phyloP scores from a whole-genome alignment of 2,329 filamentous ascomycete genomes.

The Colletotrichum sp. region DNA sequence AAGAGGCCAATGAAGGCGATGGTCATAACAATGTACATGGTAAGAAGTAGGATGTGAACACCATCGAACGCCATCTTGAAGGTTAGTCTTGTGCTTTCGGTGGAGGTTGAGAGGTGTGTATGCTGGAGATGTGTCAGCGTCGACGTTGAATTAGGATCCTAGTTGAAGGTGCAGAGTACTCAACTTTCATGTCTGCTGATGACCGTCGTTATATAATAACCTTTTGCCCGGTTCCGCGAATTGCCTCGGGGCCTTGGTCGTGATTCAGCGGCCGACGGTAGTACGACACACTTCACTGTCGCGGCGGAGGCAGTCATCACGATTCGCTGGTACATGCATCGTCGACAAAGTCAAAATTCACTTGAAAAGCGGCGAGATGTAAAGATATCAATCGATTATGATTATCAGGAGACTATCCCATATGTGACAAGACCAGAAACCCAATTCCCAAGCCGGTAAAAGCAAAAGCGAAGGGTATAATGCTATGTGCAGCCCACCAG shows the following conservation, averaged over 20 bases:
- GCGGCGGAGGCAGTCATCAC: not conserved
- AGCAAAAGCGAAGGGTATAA: slow-evolving; percentile 23
- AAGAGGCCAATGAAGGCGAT: not conserved
- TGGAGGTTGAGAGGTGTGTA: not conserved
- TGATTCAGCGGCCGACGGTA: not conserved
- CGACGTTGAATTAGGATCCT: not conserved
- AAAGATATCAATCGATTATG: slow-evolving; percentile 17
- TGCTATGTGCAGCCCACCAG: slow-evolving; percentile 24
- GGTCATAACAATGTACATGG: not conserved
- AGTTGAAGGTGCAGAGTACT: not conserved
- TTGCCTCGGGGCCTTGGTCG: not conserved
- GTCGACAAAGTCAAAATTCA: not conserved
- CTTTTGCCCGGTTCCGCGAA: not conserved
- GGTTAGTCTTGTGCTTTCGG: not conserved
- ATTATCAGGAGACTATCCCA: slow-evolving; percentile 24
- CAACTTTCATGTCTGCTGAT: not conserved
- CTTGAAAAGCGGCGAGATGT: not conserved
- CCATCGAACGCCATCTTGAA: not conserved
- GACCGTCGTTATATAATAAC: not conserved
- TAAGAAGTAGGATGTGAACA: not conserved
- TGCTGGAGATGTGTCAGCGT: not conserved
- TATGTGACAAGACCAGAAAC: slow-evolving; percentile 15
- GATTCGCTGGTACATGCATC: not conserved
- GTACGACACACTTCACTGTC: not conserved
- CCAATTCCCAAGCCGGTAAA: slow-evolving; percentile 7